Conservation (phyloP, 1,284 basidiomycete species). For the Moesziomyces globuligerus region DNA sequence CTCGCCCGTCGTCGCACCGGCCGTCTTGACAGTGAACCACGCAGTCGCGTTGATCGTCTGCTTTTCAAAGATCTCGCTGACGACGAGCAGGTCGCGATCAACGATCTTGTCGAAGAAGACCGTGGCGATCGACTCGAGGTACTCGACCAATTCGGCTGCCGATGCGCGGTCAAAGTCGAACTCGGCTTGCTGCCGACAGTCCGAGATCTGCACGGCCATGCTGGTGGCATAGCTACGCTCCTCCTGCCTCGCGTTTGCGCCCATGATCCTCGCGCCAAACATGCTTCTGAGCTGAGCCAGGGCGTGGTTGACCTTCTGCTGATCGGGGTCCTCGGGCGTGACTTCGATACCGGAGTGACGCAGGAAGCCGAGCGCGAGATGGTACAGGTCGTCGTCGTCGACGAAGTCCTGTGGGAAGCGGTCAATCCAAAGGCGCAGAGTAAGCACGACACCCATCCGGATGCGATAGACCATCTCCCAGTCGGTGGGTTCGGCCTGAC, state of each 20-base stretch:
- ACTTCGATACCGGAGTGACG: conserved; percentile 31
- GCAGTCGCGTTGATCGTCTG: conserved; percentile 45
- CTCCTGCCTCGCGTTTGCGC: conserved; percentile 43
- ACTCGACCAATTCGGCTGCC: conserved; percentile 54
- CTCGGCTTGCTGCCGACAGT: conserved; percentile 14
- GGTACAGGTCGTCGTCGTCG: conserved; percentile 56
- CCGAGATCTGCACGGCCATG: conserved; percentile 24
- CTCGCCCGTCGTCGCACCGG: conserved; percentile 18
- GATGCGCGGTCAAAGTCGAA: conserved; percentile 53
- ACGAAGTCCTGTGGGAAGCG: conserved; percentile 62
- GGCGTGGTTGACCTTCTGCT: conserved; percentile 40
- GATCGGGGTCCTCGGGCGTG: conserved; percentile 46
- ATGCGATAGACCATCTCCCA: conserved; percentile 59
- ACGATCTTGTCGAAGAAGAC: conserved; percentile 61
- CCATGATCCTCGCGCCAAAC: conserved; percentile 48
- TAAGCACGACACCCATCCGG: conserved; percentile 52
- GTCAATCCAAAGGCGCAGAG: conserved; percentile 56
- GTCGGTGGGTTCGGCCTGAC: conserved; percentile 53
- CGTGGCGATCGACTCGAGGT: conserved; percentile 60
- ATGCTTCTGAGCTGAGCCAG: conserved; percentile 38
- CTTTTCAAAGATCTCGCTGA: conserved; percentile 56
- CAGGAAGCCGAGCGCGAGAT: conserved; percentile 49
- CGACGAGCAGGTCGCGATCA: conserved; percentile 56
- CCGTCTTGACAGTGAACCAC: conserved; percentile 50
- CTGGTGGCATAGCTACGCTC: conserved; percentile 31